Evolutionary conservation across 2,329 filamentous ascomycete species (phyloP).

Genomic region (Alternaria gaisen): DNA sequence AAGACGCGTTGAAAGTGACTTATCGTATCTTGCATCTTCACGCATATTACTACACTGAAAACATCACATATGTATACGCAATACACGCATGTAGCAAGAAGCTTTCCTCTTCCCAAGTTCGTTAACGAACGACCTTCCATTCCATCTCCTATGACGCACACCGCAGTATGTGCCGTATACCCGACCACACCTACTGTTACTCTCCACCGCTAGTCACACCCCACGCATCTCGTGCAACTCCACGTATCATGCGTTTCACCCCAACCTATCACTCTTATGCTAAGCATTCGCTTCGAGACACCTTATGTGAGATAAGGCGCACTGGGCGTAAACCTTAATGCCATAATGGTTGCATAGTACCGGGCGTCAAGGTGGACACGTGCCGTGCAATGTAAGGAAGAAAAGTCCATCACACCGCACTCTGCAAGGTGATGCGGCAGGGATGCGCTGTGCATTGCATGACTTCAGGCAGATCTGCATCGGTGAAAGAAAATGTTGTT

Average conservation of each 20-base stretch:
- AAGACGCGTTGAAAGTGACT: neutral
- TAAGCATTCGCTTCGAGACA: constrained; percentile 2
- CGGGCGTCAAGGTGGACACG: neutral
- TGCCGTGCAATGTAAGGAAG: neutral
- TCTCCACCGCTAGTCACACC: neutral
- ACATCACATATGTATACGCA: neutral
- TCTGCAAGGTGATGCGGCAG: neutral
- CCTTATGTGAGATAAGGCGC: neutral
- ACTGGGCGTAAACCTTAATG: neutral
- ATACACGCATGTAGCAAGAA: neutral
- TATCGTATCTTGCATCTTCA: no score
- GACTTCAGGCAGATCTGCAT: neutral
- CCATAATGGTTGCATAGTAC: neutral
- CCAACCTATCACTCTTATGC: neutral
- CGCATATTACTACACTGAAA: neutral
- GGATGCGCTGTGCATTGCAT: neutral
- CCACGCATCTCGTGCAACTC: neutral
- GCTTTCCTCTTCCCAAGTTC: neutral
- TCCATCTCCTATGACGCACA: no score
- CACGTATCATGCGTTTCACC: neutral
- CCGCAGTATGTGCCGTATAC: neutral
- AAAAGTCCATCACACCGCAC: neutral
- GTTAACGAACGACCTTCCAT: no score
- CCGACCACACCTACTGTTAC: neutral
- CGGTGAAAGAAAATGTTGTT: neutral